Base-by-base conservation (phyloP, 2,329 filamentous ascomycete species). In the Colletotrichum siamense region DNA sequence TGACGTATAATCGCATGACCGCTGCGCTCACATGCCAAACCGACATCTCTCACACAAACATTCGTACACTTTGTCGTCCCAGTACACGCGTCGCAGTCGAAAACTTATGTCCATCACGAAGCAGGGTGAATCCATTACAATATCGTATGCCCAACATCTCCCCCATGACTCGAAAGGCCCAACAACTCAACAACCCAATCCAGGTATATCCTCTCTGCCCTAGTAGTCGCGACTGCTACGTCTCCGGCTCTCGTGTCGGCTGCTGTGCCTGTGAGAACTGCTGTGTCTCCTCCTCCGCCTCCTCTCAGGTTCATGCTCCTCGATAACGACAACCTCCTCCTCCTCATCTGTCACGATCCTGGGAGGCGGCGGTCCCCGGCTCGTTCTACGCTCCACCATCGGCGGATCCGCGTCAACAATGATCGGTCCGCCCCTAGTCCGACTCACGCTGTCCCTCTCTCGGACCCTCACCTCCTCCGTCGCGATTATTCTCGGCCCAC, bases 281-380 rank as follows among this genome's bases (percentile, higher is more conserved):
- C 44, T 76, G 49, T 74, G 74, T 13, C 73, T 26, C 24, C 26
- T 63, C 59, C 77, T 44, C 34, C 79, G 74, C 73, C 80, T 77
- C 44, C 80, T 78, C 32, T 83, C 81, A 66, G 83, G 81, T 30
- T 79, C 80, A 59, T 82, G 79, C 68, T 86, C 84, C 79, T 85
- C 84, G 44, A 84, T 78, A 12, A 86, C 84, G 3, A 86, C 77
- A 18, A 85, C 15, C 67, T 81, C 73, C 64, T 83, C 79, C 59
- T 82, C 81, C 57, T 81, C 78, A 73, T 79, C 77, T 68, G 81
- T 77, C 36, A 78, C 79, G 49, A 80, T 80, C 18, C 81, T 82
- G 10, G 84, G 83, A 24, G 81, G 80, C 8, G 79, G 78, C 49
- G 77, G 74, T 72, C 74, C 74, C 69, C 79, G 78, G 69, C 75